These are phyloP conservation scores for Oenanthe javanica DNA, from an alignment of 140 eudicot species.

Conservation along the genomic window DNA sequence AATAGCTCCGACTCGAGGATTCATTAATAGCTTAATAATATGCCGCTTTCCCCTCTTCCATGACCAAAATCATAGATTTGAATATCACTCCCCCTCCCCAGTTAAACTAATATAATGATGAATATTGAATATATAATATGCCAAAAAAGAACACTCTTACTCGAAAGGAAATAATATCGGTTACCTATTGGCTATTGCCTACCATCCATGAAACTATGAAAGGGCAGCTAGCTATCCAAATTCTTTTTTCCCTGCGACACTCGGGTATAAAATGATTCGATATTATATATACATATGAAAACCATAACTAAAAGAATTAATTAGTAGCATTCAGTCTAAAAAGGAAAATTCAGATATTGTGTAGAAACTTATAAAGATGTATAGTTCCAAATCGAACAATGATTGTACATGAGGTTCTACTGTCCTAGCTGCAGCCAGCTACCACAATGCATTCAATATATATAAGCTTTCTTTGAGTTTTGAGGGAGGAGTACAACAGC, in stretches of 20 bases:
- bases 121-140: no score
- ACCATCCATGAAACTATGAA: no score
- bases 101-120: no score
- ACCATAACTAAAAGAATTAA: neutral
- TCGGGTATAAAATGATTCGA: neutral
- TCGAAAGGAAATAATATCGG: no score
- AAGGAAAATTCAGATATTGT: neutral
- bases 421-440: slow-evolving; percentile 10
- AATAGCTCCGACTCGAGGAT: neutral
- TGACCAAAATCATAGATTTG: neutral
- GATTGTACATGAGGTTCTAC: slow-evolving; percentile 1
- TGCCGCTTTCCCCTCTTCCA: neutral
- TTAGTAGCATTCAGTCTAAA: neutral
- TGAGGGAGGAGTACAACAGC: slow-evolving; percentile 3
- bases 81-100: neutral
- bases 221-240: neutral
- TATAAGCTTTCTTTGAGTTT: neutral
- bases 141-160: no score
- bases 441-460: slow-evolving; percentile 11
- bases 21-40: neutral
- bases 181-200: no score
- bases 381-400: neutral
- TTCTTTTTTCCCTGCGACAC: neutral
- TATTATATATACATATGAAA: neutral
- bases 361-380: neutral